Base-by-base conservation (phyloP, 2,329 filamentous ascomycete species). In the Endoconidiophora polonica region DNA sequence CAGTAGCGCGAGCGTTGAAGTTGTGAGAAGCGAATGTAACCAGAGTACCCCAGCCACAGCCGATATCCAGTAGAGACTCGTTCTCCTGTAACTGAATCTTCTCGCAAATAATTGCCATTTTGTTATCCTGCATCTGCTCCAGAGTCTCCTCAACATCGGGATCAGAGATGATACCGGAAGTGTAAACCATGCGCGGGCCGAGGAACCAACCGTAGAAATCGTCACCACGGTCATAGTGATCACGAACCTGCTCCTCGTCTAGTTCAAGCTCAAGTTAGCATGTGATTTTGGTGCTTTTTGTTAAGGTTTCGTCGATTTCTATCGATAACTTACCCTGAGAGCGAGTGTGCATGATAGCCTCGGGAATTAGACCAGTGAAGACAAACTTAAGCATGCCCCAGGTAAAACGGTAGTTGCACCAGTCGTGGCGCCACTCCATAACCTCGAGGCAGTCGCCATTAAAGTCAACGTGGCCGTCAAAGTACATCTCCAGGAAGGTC, bases 181-280 rank as follows among this genome's bases (percentile, higher is more conserved):
- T 98, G 72, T 96, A 96, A 68, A 96, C 86, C 91, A 96, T 98
- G 62, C 90, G 88, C 53, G 90, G 90, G 55, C 91, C 91, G 56
- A 96, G 77, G 76, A 96, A 96, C 87, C 88, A 98, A 64, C 79
- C 83, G 73, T 98, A 98, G 70, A 95, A 94, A 68, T 96, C 91
- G 65, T 98, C 87, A 62, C 91, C 91, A 57, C 87, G 82, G 74
- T 96, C 91, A 68, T 98, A 98, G 72, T 95, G 87, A 66, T 88
- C 86, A 63, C 88, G 86, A 52, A 96, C 88, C 70, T 96, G 91
- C 67, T 96, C 90, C 75, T 95, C 88, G 59, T 96, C 50, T 52
- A 43, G 7, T 33, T 33, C 12, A 10, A 3, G 5, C 7, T 33
- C 12, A 9, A 33, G 26, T 33, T 33, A 33, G 26, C 7, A 33